Percentiles rank a stretch among this genome's conserved stretches.
phyloP scores from a whole-genome alignment of 352 stramenopile genomes.

The Phytophthora citrophthora region DNA sequence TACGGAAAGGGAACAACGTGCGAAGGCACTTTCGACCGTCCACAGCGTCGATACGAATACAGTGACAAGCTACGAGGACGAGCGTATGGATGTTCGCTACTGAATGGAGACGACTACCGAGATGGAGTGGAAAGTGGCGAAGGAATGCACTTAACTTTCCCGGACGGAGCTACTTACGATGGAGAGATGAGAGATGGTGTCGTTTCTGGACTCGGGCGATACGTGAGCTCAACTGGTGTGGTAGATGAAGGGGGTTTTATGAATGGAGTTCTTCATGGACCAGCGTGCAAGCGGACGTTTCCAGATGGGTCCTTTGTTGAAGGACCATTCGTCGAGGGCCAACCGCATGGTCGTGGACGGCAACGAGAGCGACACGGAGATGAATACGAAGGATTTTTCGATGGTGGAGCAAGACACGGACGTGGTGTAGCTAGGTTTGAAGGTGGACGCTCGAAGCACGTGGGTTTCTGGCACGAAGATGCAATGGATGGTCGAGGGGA shows the following conservation, averaged over 20 bases:
- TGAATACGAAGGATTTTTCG: slow-evolving; percentile 70
- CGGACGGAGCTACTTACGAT: slow-evolving; percentile 69
- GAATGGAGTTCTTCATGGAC: slow-evolving; percentile 60
- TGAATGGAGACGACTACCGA: slow-evolving; percentile 59
- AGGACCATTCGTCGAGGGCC: slow-evolving; percentile 53
- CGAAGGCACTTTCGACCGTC: slow-evolving; percentile 54
- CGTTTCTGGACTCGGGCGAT: slow-evolving; percentile 58
- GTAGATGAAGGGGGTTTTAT: slow-evolving; percentile 72
- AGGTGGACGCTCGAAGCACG: slow-evolving; percentile 45
- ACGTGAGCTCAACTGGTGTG: slow-evolving; percentile 68
- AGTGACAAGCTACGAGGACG: slow-evolving; percentile 42
- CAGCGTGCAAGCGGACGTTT: slow-evolving; percentile 49
- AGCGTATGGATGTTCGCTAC: slow-evolving; percentile 43
- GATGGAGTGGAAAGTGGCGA: slow-evolving; percentile 59
- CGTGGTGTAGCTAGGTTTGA: slow-evolving; percentile 50
- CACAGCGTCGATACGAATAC: slow-evolving; percentile 50
- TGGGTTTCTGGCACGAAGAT: slow-evolving; percentile 75
- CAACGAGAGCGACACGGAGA: slow-evolving; percentile 54
- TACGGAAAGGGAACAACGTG: slow-evolving; percentile 64
- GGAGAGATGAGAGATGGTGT: slow-evolving; percentile 68
- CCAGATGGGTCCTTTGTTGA: slow-evolving; percentile 54
- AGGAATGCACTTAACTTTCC: slow-evolving; percentile 55
- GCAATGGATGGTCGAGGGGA: slow-evolving; percentile 66
- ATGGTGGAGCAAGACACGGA: slow-evolving; percentile 52
- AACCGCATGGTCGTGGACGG: slow-evolving; percentile 50